Percentiles rank a stretch among this genome's conserved stretches.
phyloP scores from a whole-genome alignment of 352 stramenopile species.

The Aphanomyces euteiches region DNA sequence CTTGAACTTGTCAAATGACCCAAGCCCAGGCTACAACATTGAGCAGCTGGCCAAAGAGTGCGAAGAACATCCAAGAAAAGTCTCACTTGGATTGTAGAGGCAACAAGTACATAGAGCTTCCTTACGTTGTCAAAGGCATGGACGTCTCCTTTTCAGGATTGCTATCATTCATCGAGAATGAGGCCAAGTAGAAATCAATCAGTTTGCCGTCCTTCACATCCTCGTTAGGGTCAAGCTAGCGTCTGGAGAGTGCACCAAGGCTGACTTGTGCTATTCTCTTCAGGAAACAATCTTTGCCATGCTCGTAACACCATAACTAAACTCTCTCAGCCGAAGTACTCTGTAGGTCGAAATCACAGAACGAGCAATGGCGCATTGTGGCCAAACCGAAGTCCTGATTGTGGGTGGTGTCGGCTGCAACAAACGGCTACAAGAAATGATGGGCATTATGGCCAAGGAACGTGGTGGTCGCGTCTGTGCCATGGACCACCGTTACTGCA shows the following conservation, averaged over 20 bases:
- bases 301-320: constrained; percentile 62
- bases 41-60: constrained; percentile 96
- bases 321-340: not conserved
- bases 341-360: constrained; percentile 97
- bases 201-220: not conserved
- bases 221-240: constrained; percentile 63
- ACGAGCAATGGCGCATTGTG: constrained; percentile 98
- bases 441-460: constrained; percentile 96
- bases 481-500: constrained; percentile 99
- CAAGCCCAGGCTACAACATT: constrained; percentile 98
- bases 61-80: not conserved
- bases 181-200: constrained; percentile 59
- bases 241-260: constrained; percentile 88
- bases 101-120: constrained; percentile 93
- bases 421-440: constrained; percentile 94
- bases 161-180: constrained; percentile 95
- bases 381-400: constrained; percentile 96
- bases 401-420: constrained; percentile 98
- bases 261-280: constrained; percentile 98
- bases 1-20: constrained; percentile 97
- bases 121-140: constrained; percentile 99
- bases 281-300: constrained; percentile 99
- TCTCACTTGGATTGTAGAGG: constrained; percentile 40
- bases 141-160: constrained; percentile 99
- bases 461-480: constrained; percentile 92